Percentiles rank a stretch among this genome's conserved stretches.
phyloP scores from a whole-genome alignment of 164 flowering plant species.

The Tetracentron sinense region DNA sequence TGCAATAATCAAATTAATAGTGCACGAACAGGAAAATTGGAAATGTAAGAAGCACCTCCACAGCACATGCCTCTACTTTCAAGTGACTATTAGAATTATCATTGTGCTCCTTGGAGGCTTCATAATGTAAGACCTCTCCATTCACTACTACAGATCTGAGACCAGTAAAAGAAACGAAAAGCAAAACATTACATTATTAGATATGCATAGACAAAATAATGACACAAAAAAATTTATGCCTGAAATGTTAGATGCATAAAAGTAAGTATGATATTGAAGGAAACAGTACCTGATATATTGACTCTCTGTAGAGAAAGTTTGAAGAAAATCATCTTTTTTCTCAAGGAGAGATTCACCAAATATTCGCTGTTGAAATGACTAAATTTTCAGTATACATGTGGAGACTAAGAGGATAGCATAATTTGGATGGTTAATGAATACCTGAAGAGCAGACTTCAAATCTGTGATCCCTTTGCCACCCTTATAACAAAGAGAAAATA shows the following conservation, averaged over 20 bases:
- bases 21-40: background rate
- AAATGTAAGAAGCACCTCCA: slow-evolving; percentile 41
- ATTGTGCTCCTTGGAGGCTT: slow-evolving; percentile 27
- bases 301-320: slow-evolving; percentile 57
- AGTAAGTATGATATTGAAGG: background rate
- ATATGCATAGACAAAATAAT: background rate
- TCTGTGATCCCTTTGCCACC: slow-evolving; percentile 90
- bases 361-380: slow-evolving; percentile 44
- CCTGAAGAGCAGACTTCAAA: slow-evolving; percentile 72
- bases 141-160: slow-evolving; percentile 45
- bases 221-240: background rate
- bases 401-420: background rate
- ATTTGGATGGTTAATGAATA: slow-evolving; percentile 17
- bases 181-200: background rate
- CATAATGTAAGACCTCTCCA: slow-evolving; percentile 46
- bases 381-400: slow-evolving; percentile 5
- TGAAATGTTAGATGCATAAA: background rate
- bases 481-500: slow-evolving; percentile 27
- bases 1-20: background rate
- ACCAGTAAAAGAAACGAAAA: background rate
- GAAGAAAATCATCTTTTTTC: slow-evolving; percentile 68
- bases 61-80: slow-evolving; percentile 29
- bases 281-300: slow-evolving; percentile 54
- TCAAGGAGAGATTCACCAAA: slow-evolving; percentile 79
- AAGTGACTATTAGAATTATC: slow-evolving; percentile 15